Evolutionary conservation across 2,329 filamentous ascomycete genomes (phyloP), one percentile per base, ranked within the genome.

Genomic region (Xylariales sp.): DNA sequence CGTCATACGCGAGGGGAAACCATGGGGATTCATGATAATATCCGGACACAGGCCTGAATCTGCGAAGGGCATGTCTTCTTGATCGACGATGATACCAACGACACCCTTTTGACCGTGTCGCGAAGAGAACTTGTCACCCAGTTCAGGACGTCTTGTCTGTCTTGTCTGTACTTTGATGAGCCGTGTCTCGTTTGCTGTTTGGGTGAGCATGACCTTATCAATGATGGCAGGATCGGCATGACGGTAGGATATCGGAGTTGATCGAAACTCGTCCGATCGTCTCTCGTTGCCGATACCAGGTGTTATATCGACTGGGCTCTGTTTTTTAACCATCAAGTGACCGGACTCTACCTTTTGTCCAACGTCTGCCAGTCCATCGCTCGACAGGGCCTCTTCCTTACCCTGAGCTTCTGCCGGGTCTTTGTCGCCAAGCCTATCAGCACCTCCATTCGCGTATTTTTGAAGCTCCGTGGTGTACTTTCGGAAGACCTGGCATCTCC

Each of bases 1-100:
- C 40, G 93, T 98, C 93, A 98, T 98, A 64, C 93, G 93, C 22
- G 91, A 97, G 2, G 93, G 93, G 75, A 98, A 98, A 82, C 93
- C 93, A 68, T 98, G 93, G 0, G 94, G 93, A 71, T 98, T 98
- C 93, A 98, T 98, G 78, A 98, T 98, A 52, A 98, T 96, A 64
- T 98, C 93, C 0, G 93, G 93, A n/a, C 82, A 84, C 51, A 98
- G 80, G 2, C 93, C 94, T 39, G 76, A 72, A 64, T 98, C 93
- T 25, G 86, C 86, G 68, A 98, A 98, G 0, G 93, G 93, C 81
- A 98, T 86, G 60, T 98, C 93, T 59, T 93, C 89, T 66, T 97
- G 91, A 48, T 95, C 87, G 14, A 91, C 89, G 44, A 98, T 96
- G 53, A 97, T 91, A 43, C 93, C 93, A 2, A 95, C 89, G 15